phyloP scores from a whole-genome alignment of 768 basidiomycete genomes.

The Mycena metata region DNA sequence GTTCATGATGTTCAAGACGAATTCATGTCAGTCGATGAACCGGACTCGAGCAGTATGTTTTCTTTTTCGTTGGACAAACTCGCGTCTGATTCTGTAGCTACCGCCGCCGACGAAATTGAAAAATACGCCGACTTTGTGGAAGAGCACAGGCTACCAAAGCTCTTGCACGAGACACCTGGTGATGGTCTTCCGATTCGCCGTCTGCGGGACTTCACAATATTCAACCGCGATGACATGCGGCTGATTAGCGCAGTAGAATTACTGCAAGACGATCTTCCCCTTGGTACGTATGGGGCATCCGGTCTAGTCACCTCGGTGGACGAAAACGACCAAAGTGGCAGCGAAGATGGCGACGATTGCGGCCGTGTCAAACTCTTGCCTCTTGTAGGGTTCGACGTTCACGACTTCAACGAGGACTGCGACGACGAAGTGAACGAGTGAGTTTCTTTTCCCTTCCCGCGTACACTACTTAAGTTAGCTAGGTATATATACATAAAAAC shows the following conservation, averaged over 20 bases:
- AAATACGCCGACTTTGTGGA: conserved; percentile 47
- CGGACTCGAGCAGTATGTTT: neutral
- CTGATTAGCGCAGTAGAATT: conserved; percentile 59
- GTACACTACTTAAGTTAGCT: conserved; percentile 24
- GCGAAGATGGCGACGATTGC: conserved; percentile 22
- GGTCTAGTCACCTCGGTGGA: conserved; percentile 54
- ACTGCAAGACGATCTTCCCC: conserved; percentile 46
- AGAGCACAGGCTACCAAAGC: conserved; percentile 47
- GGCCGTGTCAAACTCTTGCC: conserved; percentile 53
- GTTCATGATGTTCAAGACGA: neutral
- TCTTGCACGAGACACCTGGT: conserved; percentile 39
- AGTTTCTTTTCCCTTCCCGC: conserved; percentile 32
- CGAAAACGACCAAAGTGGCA: conserved; percentile 25
- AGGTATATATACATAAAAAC: conserved; percentile 79
- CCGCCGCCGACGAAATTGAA: neutral
- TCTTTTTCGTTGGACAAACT: neutral
- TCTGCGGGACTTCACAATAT: conserved; percentile 68
- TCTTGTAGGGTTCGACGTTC: conserved; percentile 64
- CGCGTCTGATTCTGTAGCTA: neutral
- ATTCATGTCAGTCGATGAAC: neutral
- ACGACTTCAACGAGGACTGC: conserved; percentile 51
- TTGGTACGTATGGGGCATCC: conserved; percentile 51
- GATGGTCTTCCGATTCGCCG: conserved; percentile 67
- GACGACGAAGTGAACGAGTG: conserved; percentile 62
- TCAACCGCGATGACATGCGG: conserved; percentile 52